Percentiles rank a stretch among this genome's conserved stretches.
Conservation (phyloP, 129 eudicot species). For the Pseudognaphalium luteoalbum region DNA sequence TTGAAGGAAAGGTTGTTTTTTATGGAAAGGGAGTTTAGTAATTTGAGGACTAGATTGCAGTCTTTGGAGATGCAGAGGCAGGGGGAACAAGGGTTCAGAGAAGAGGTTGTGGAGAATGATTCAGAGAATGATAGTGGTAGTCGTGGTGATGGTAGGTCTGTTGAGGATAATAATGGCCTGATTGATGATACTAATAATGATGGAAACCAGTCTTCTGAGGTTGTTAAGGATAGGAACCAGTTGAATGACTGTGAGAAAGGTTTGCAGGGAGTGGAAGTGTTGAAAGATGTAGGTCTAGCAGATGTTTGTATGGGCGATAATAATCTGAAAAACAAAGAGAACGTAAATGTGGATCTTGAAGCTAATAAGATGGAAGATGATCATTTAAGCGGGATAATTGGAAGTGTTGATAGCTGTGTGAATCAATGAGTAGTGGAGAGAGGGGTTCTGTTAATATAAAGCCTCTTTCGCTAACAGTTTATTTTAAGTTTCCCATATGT, state of each 20-base stretch:
- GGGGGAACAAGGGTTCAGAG: constrained; percentile 40
- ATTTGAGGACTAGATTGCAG: constrained; percentile 65
- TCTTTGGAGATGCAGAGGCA: constrained; percentile 57
- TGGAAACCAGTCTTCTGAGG: constrained; percentile 15
- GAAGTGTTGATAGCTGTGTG: background rate
- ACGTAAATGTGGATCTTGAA: background rate
- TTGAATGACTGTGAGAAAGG: constrained; percentile 17
- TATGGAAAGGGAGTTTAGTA: constrained; percentile 83
- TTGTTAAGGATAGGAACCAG: constrained; percentile 15
- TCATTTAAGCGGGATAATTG: background rate
- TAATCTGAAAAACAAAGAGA: constrained; percentile 2
- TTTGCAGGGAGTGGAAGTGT: constrained; percentile 14
- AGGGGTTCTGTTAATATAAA: background rate
- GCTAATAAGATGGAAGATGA: constrained; percentile 11
- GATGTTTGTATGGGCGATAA: constrained; percentile 14
- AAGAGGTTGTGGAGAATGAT: constrained; percentile 69
- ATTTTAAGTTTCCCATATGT: background rate
- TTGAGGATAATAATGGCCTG: constrained; percentile 44
- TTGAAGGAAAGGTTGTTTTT: constrained; percentile 72
- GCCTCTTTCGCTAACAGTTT: background rate
- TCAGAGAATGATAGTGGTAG: constrained; percentile 72
- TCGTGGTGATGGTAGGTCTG: constrained; percentile 37
- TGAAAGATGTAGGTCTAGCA: background rate
- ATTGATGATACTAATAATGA: constrained; percentile 42
- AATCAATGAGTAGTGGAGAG: constrained; percentile 5